phyloP scores from a whole-genome alignment of 192 early-diverging fungal species.

The Polychytrium aggregatum region DNA sequence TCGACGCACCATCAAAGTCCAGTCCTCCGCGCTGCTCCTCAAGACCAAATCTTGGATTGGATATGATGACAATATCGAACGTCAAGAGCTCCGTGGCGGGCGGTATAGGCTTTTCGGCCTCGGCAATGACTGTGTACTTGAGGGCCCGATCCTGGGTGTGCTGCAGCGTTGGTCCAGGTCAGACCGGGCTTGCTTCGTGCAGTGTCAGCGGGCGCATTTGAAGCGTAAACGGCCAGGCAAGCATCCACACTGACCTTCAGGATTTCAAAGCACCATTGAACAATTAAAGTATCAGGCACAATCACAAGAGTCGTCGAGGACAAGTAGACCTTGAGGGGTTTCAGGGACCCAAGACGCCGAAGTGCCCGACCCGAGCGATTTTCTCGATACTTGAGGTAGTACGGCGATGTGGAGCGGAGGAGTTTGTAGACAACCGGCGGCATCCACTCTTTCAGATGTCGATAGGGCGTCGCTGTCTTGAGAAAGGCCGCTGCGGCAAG shows the following conservation, averaged over 20 bases:
- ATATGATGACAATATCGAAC: slow-evolving; percentile 64
- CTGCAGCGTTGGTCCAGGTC: slow-evolving; percentile 6
- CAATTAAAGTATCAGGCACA: slow-evolving; percentile 64
- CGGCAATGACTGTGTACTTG: slow-evolving; percentile 30
- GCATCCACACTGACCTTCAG: slow-evolving; percentile 43
- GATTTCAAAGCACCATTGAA: slow-evolving; percentile 69
- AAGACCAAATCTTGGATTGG: slow-evolving; percentile 45
- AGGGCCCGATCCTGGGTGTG: slow-evolving; percentile 41
- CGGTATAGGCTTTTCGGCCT: slow-evolving; percentile 32
- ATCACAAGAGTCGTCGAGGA: slow-evolving; percentile 55
- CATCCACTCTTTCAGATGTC: slow-evolving; percentile 26
- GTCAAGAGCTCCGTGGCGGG: slow-evolving; percentile 34
- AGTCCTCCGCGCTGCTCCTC: slow-evolving; percentile 38
- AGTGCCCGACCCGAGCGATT: too few relatives aligned
- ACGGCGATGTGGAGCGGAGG: slow-evolving; percentile 31
- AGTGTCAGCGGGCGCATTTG: too few relatives aligned
- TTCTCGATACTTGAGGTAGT: slow-evolving; percentile 42
- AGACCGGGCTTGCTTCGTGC: too few relatives aligned
- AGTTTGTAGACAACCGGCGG: slow-evolving; percentile 30
- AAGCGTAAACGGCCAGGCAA: too few relatives aligned
- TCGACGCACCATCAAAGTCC: too few relatives aligned
- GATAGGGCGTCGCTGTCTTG: not conserved
- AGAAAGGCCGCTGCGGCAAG: not conserved
- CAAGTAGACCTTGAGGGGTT: slow-evolving; percentile 9
- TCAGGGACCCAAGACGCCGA: too few relatives aligned